Evolutionary conservation across 2,329 filamentous ascomycete species (phyloP), one percentile per base, ranked within the genome.

Genomic region (Nannizziopsis arthrosporioides): DNA sequence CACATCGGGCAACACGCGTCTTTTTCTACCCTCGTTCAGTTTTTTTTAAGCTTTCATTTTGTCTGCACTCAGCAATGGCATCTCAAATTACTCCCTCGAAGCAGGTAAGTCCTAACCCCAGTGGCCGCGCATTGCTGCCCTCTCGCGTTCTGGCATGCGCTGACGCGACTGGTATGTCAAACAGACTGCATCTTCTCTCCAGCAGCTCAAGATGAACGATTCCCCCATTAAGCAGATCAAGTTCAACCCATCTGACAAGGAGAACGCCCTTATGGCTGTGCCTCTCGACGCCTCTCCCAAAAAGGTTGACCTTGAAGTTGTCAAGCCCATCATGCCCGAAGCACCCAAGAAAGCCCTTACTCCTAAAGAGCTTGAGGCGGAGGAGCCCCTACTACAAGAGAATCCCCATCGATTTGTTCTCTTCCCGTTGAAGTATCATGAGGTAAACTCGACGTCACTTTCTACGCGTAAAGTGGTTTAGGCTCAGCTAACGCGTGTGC

Each of bases 351-450:
- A 60, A 22, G 67, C 74, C 44, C 57, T 75, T 36, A 69, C 69
- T 17, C 73, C 81, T 64, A 83, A 83, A 70, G 58, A 76, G 22
- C 75, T 84, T 44, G 86, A 94, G 69, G 76, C 77, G 50, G 78
- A 88, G 50, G 92, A 98, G 77, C 92, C 92, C 50, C 76, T 98
- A 45, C 80, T 98, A 5, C 84, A 88, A 66, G 92, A 96, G 73
- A 98, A 98, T 73, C 84, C 88, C 54, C 80, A 94, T 59, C 85
- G 92, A 61, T 98, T 98, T 63, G 92, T 98, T 51, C 78, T 98
- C 54, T 98, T 98, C 73, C 92, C 92, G 57, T 94, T 98, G 70
- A 95, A 95, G 77, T 95, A 96, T 73, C 89, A 96, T 63, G 90
- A 96, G 83, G 90, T 95, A 72, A 36, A 22, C 22, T 57, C 71